Percentiles rank a stretch among this genome's conserved stretches.
Evolutionary conservation across 441 rosid genomes (phyloP).

Genomic region (Erysimum pusillum): DNA sequence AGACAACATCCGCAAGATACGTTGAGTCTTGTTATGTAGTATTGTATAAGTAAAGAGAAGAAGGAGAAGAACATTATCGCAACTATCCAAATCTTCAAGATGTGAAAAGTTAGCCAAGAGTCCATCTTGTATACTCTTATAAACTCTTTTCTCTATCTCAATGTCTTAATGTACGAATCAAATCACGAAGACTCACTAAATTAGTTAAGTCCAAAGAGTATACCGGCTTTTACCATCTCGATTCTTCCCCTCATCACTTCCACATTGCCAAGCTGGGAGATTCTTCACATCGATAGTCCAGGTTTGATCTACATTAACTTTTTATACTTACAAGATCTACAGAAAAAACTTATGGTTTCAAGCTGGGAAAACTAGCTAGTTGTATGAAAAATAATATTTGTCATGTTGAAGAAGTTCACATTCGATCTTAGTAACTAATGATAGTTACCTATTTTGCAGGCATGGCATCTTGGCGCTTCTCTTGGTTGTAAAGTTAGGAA

Average conservation of each 20-base stretch:
- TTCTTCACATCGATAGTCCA: slow-evolving; percentile 3
- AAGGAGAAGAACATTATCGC: slow-evolving; percentile 5
- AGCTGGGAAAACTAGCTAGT: background rate
- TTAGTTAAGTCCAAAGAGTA: background rate
- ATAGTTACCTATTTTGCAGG: slow-evolving; percentile 11
- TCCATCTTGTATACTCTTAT: background rate
- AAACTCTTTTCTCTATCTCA: too few species aligned
- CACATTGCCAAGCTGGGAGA: background rate
- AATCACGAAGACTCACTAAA: background rate
- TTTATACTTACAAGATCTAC: slow-evolving; percentile 1
- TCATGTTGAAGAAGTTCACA: background rate
- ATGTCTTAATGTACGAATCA: background rate
- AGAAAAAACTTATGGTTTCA: background rate
- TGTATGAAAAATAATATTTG: too few species aligned
- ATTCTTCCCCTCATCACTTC: background rate
- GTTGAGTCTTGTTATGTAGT: background rate
- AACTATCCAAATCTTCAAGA: slow-evolving; percentile 13
- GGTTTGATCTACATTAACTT: slow-evolving; percentile 10
- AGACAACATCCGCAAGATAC: slow-evolving; percentile 5
- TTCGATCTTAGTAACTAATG: slow-evolving; percentile 10
- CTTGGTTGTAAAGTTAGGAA: background rate
- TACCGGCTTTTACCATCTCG: background rate
- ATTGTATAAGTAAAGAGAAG: background rate
- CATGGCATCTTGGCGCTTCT: background rate
- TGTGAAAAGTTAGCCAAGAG: background rate